Base-by-base conservation (phyloP, 192 early-diverging fungal species). In the Entomortierella parvispora region DNA sequence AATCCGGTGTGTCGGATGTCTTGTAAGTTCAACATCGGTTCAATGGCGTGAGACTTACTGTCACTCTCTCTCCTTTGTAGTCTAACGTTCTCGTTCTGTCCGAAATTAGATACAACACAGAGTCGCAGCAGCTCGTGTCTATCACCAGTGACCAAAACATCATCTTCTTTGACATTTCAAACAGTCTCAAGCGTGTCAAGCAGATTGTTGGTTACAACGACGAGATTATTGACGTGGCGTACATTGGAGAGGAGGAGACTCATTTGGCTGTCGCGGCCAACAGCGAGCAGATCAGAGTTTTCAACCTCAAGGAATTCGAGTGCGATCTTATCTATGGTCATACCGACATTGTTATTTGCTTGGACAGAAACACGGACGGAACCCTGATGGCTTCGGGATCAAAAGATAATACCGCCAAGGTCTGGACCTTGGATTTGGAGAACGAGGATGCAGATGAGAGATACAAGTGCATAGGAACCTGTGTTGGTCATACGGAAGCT, bases 141-240 rank as follows among this genome's bases (percentile, higher is more conserved):
- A 82, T 95, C 15, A 97, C 96, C 18, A 93, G 89, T 56, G 97
- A 98, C 77, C 94, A 97, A 69, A 97, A 97, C 69, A 86, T 99
- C 63, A 54, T 94, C 43, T 89, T 97, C 50, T 95, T 95, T 71
- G 62, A 85, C 18, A 74, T 91, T 12, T 55, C 64, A 11, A 67
- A 79, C 12, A 65, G 72, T 37, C 68, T 93, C 23, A 82, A 87
- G 66, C 86, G 90, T 4, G 77, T 85, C 22, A 92, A 91, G 62
- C 93, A 96, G 78, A 91, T 98, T 76, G 91, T 95, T 6, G 98
- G 98, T 37, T 95, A 96, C 79, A 98, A 98, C 63, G 95, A 99
- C 60, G 98, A 99, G 64, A 88, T 99, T 33, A 89, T 98, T 15
- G 96, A 96, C 70, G 68, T 98, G 49, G 80, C 81, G 1, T 93